Conservation (phyloP, 495 filamentous ascomycete genomes). For the Lasiosphaeria miniovina region DNA sequence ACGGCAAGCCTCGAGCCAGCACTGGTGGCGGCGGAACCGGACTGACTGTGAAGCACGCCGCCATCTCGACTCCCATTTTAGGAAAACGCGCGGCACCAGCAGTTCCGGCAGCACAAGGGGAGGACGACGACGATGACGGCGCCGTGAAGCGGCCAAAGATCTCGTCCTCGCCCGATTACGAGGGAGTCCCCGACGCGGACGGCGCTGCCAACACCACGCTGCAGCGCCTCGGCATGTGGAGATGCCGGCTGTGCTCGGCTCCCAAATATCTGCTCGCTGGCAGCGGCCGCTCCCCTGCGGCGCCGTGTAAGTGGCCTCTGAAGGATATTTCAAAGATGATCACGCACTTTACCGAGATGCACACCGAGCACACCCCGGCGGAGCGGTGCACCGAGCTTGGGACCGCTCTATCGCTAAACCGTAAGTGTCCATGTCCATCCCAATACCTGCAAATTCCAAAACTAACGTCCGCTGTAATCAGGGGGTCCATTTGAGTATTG, state of each 20-base stretch:
- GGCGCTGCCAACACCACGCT: slow-evolving; percentile 17
- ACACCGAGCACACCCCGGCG: slow-evolving; percentile 34
- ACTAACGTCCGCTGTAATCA: slow-evolving; percentile 6
- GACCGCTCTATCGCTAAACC: slow-evolving; percentile 36
- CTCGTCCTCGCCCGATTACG: not conserved
- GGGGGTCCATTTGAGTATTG: slow-evolving; percentile 48
- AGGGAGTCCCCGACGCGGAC: slow-evolving; percentile 5
- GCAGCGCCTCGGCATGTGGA: slow-evolving; percentile 45
- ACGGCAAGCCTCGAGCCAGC: not conserved
- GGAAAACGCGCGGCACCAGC: slow-evolving; percentile 4
- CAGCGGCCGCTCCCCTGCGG: slow-evolving; percentile 36
- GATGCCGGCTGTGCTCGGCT: slow-evolving; percentile 41
- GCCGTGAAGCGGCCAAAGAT: slow-evolving; percentile 11
- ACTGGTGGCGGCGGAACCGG: not conserved
- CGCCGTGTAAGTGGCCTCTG: slow-evolving; percentile 46
- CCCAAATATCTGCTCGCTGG: slow-evolving; percentile 40
- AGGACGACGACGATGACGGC: not conserved
- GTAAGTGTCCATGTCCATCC: slow-evolving; percentile 21
- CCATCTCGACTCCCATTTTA: not conserved
- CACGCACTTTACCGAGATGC: slow-evolving; percentile 45
- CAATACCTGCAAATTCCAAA: not conserved
- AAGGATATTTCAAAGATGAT: slow-evolving; percentile 47
- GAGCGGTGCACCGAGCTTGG: slow-evolving; percentile 43
- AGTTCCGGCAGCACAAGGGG: too few species aligned
- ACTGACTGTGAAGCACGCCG: not conserved